These are phyloP conservation scores for Cubamyces sp. DNA, from an alignment of 768 basidiomycete genomes.

Conservation along the genomic window DNA sequence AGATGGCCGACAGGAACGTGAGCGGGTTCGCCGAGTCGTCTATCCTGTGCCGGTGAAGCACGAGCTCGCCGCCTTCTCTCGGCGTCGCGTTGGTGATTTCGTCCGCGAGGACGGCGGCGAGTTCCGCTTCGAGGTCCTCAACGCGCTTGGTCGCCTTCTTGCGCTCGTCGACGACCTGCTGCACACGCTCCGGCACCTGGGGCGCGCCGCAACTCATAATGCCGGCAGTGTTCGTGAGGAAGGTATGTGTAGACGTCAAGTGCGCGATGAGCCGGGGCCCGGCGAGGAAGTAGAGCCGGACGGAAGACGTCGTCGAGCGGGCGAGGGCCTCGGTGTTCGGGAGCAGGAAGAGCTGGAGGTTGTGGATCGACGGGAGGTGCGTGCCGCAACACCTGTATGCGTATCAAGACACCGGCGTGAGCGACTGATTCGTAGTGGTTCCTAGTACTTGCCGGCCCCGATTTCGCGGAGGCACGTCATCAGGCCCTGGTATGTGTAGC, in stretches of 20 bases:
- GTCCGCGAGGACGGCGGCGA: constrained; percentile 53
- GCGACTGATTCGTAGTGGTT: too few species aligned
- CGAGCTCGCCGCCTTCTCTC: constrained; percentile 28
- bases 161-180: constrained; percentile 67
- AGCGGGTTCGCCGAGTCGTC: constrained; percentile 66
- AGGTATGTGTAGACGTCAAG: constrained; percentile 58
- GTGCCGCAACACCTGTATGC: constrained; percentile 76
- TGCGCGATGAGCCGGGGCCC: constrained; percentile 75
- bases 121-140: constrained; percentile 68
- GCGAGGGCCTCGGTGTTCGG: constrained; percentile 71
- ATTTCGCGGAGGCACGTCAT: too few species aligned
- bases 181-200: constrained; percentile 69
- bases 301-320: constrained; percentile 62
- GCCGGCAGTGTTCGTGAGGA: constrained; percentile 58
- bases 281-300: constrained; percentile 80
- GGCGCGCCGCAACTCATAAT: constrained; percentile 69
- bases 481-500: background rate
- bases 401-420: constrained; percentile 1
- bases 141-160: constrained; percentile 69
- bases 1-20: constrained; percentile 61
- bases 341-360: constrained; percentile 71
- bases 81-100: constrained; percentile 35
- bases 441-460: too few species aligned
- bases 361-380: constrained; percentile 77
- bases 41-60: constrained; percentile 57